Percentiles rank a stretch among this genome's conserved stretches.
phyloP scores from a whole-genome alignment of 306 rosid genomes.

The Albizia julibrissin region DNA sequence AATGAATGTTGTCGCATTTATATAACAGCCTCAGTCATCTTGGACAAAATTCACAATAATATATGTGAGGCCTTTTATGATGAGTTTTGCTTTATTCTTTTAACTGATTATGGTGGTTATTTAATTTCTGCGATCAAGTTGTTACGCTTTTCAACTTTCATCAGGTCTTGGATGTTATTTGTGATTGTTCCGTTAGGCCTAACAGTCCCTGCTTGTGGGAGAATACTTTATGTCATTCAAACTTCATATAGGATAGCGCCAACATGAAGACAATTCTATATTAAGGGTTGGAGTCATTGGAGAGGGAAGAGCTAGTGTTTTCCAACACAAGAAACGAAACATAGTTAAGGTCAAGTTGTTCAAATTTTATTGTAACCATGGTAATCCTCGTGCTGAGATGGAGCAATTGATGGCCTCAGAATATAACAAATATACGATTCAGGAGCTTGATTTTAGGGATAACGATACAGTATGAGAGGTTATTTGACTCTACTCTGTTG shows the following conservation, averaged over 20 bases:
- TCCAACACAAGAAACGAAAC: no score
- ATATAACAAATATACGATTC: not conserved
- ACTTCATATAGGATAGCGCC: not conserved
- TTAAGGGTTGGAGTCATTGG: not conserved
- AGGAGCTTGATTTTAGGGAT: not conserved
- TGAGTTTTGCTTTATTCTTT: not conserved
- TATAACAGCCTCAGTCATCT: not conserved
- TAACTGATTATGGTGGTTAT: conserved; percentile 9
- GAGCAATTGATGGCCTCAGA: not conserved
- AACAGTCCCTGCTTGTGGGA: not conserved
- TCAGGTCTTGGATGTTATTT: not conserved
- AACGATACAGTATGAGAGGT: not conserved
- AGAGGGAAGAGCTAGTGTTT: not conserved
- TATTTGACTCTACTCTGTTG: not conserved
- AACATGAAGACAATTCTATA: not conserved
- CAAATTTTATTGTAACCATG: not conserved
- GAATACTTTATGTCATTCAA: not conserved
- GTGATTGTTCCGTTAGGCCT: not conserved
- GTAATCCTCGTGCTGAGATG: not conserved
- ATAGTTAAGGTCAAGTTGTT: not conserved
- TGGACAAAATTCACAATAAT: not conserved
- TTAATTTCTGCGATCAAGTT: not conserved
- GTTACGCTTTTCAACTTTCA: not conserved
- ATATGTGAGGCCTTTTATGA: not conserved
- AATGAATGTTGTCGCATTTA: not conserved